A percentile compares a stretch with the other conserved stretches of the same genome.
Evolutionary conservation across 1,284 basidiomycete genomes (phyloP).

Genomic region (Trichosporon sp.): DNA sequence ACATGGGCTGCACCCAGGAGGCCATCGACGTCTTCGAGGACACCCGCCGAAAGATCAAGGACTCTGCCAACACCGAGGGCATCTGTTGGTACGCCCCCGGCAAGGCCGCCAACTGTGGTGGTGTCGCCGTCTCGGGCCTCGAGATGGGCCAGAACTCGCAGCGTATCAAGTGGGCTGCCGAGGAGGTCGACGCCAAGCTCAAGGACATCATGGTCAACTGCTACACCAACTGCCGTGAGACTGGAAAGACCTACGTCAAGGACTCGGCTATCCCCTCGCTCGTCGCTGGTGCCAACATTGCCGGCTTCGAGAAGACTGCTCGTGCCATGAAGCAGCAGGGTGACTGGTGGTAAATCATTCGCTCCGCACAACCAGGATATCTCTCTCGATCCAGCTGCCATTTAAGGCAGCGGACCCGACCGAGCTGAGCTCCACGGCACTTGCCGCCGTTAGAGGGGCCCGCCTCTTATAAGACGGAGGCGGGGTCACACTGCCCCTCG

Average conservation of each 20-base stretch:
- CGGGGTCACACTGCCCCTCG: not conserved
- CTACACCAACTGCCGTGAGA: conserved; percentile 58
- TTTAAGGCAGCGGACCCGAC: not conserved
- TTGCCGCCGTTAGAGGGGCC: not conserved
- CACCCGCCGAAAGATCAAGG: conserved; percentile 54
- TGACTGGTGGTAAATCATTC: conserved; percentile 62
- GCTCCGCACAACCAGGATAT: not conserved
- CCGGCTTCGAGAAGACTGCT: conserved; percentile 62
- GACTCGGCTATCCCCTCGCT: conserved; percentile 58
- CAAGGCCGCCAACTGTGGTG: conserved; percentile 66
- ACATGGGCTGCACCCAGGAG: conserved; percentile 67
- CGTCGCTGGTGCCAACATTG: conserved; percentile 67
- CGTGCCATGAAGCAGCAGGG: conserved; percentile 64
- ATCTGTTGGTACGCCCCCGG: conserved; percentile 66
- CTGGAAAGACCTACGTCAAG: conserved; percentile 59
- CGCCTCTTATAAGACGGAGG: not conserved
- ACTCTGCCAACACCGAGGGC: conserved; percentile 29
- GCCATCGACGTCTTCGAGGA: conserved; percentile 69
- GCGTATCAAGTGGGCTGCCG: conserved; percentile 54
- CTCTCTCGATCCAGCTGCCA: not conserved
- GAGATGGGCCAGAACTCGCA: conserved; percentile 79
- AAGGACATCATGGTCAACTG: conserved; percentile 70
- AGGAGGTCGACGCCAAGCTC: conserved; percentile 66
- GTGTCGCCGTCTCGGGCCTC: conserved; percentile 57
- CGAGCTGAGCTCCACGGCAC: not conserved